Evolutionary conservation across 1,284 basidiomycete species (phyloP).

Genomic region (Malassezia caprae): DNA sequence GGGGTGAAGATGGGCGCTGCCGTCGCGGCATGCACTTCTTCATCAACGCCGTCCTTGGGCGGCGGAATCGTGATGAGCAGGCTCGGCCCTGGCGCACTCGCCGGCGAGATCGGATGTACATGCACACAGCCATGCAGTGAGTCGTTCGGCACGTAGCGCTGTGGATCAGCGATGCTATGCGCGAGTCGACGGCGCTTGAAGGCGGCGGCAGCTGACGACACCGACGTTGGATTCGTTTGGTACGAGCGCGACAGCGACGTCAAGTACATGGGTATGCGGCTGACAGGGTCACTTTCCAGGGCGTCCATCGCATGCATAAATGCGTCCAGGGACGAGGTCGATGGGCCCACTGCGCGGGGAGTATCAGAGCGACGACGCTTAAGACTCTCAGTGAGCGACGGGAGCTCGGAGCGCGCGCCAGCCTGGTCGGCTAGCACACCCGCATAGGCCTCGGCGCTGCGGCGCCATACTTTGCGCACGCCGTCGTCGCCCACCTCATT

Average conservation of each 20-base stretch:
- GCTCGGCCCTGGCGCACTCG: conserved; percentile 34
- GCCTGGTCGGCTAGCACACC: conserved; percentile 5
- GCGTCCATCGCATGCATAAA: conserved; percentile 35
- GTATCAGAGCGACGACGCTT: not conserved
- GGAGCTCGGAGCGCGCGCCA: not conserved
- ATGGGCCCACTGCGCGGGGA: not conserved
- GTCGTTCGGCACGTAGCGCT: conserved; percentile 33
- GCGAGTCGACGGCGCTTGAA: conserved; percentile 34
- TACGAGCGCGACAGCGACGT: conserved; percentile 28
- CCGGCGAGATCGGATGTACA: conserved; percentile 27
- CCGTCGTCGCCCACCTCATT: conserved; percentile 10
- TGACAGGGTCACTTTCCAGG: conserved; percentile 25
- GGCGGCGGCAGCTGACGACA: conserved; percentile 15
- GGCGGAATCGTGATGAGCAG: conserved; percentile 35
- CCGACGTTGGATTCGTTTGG: conserved; percentile 15
- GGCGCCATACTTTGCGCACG: conserved; percentile 12
- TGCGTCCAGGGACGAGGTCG: conserved; percentile 26
- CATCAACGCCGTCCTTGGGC: conserved; percentile 24
- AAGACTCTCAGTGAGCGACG: not conserved
- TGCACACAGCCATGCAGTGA: conserved; percentile 34
- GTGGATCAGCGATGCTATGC: conserved; percentile 30
- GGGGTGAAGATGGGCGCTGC: conserved; percentile 35
- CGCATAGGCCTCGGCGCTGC: not conserved
- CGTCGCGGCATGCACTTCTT: conserved; percentile 22
- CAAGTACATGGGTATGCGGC: conserved; percentile 22